Conservation (phyloP, 352 stramenopile genomes). For the Phytophthora pinifolia region DNA sequence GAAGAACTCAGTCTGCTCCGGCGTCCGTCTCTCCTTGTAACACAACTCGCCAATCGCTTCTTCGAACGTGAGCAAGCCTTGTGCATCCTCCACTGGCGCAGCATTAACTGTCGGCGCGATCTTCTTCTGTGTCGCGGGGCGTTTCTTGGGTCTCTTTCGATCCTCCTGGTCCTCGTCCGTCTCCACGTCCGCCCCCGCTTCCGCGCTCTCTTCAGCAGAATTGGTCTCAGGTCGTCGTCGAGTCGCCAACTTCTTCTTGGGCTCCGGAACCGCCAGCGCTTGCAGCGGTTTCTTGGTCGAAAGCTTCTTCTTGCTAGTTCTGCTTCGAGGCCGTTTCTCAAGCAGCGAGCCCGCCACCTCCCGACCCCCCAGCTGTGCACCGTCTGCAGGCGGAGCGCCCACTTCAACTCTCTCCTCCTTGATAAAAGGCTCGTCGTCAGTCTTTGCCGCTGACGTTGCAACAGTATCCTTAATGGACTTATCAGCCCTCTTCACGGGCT, state of each 20-base stretch:
- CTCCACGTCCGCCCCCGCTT: conserved; percentile 26
- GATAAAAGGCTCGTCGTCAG: conserved; percentile 14
- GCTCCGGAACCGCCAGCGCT: conserved; percentile 1
- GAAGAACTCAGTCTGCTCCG: conserved; percentile 57
- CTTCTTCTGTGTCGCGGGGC: background rate
- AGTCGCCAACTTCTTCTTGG: conserved; percentile 28
- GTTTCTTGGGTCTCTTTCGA: conserved; percentile 18
- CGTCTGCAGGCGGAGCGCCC: conserved; percentile 13
- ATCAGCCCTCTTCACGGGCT: background rate
- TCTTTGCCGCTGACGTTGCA: background rate
- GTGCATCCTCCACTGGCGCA: conserved; percentile 39
- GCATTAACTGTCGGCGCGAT: conserved; percentile 11
- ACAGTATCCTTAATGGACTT: too few species aligned
- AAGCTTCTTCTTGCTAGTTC: conserved; percentile 30
- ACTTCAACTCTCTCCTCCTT: conserved; percentile 21
- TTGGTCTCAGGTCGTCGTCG: conserved; percentile 4
- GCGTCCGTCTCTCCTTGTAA: conserved; percentile 51
- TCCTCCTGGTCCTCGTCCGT: conserved; percentile 25
- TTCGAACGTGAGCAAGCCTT: conserved; percentile 52
- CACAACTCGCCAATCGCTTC: conserved; percentile 68
- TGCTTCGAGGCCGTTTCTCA: conserved; percentile 20
- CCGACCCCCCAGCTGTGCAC: conserved; percentile 10
- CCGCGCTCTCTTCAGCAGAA: conserved; percentile 26
- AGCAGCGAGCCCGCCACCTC: conserved; percentile 14
- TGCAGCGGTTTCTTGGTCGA: conserved; percentile 26